Conservation (phyloP, 768 basidiomycete species). For the Naematelia aurantialba region DNA sequence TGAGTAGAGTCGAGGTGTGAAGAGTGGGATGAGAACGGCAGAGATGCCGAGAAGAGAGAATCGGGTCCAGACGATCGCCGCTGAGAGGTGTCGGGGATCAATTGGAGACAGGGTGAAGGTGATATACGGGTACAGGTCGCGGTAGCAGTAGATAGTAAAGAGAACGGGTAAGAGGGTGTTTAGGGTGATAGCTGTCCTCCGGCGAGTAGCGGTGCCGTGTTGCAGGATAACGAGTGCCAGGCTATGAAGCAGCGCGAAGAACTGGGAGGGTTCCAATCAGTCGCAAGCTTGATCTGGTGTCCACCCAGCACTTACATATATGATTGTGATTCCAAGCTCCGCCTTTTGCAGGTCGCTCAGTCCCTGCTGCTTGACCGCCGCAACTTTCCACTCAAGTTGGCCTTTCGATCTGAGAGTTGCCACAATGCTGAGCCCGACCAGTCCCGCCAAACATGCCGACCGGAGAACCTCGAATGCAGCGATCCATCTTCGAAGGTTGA, state of each 20-base stretch:
- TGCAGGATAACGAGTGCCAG: slow-evolving; percentile 53
- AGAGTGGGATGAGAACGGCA: slow-evolving; percentile 57
- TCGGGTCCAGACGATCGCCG: slow-evolving; percentile 58
- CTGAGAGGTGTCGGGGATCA: slow-evolving; percentile 50
- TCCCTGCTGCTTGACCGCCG: slow-evolving; percentile 18
- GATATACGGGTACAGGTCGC: slow-evolving; percentile 60
- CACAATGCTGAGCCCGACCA: slow-evolving; percentile 57
- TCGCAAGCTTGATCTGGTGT: not conserved
- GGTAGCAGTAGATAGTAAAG: slow-evolving; percentile 58
- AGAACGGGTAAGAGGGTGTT: slow-evolving; percentile 55
- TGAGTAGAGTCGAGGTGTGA: slow-evolving; percentile 59
- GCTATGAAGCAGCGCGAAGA: slow-evolving; percentile 55
- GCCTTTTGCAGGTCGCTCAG: slow-evolving; percentile 40
- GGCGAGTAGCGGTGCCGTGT: slow-evolving; percentile 50
- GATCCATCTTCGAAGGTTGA: not conserved
- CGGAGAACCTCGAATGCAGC: slow-evolving; percentile 53
- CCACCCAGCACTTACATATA: slow-evolving; percentile 45
- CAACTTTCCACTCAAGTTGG: slow-evolving; percentile 46
- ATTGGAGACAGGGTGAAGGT: slow-evolving; percentile 57
- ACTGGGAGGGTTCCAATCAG: slow-evolving; percentile 35
- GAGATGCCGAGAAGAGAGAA: slow-evolving; percentile 55
- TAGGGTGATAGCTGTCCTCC: slow-evolving; percentile 54
- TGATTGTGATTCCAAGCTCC: slow-evolving; percentile 46
- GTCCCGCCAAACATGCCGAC: slow-evolving; percentile 53
- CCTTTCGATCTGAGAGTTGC: slow-evolving; percentile 53